These are phyloP conservation scores for Fusarium fujikuroi DNA, from an alignment of 2,329 filamentous ascomycete species.

Conservation along the genomic window DNA sequence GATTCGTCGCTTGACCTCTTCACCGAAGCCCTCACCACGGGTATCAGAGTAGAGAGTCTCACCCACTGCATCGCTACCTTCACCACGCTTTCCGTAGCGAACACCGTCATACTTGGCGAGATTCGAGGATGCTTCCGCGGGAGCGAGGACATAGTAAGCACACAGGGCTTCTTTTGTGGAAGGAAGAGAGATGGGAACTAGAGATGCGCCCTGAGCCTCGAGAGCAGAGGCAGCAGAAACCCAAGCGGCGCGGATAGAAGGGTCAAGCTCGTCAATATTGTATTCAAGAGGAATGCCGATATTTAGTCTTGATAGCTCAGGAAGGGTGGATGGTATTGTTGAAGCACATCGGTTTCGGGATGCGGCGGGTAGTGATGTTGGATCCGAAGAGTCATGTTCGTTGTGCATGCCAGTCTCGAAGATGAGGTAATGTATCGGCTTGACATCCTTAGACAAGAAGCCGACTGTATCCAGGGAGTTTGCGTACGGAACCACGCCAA, in stretches of 20 bases:
- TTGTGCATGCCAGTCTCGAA: conserved; percentile 60
- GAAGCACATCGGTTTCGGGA: conserved; percentile 64
- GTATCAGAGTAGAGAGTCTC: conserved; percentile 81
- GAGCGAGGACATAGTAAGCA: conserved; percentile 94
- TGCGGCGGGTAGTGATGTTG: conserved; percentile 72
- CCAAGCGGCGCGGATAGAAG: conserved; percentile 78
- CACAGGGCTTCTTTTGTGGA: conserved; percentile 86
- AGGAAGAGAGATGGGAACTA: conserved; percentile 83
- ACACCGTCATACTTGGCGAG: conserved; percentile 97
- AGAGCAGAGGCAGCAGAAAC: conserved; percentile 67
- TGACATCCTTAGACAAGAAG: conserved; percentile 69
- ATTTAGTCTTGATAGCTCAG: conserved; percentile 51
- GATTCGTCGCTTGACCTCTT: conserved; percentile 87
- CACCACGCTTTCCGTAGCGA: conserved; percentile 78
- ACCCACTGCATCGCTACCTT: conserved; percentile 63
- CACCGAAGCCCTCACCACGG: conserved; percentile 79
- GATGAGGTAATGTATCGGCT: conserved; percentile 62
- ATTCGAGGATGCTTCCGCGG: conserved; percentile 95
- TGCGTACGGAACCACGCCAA: conserved; percentile 89
- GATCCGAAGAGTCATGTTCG: conserved; percentile 75
- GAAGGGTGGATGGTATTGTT: conserved; percentile 39
- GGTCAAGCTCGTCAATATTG: conserved; percentile 83
- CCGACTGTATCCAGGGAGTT: conserved; percentile 94
- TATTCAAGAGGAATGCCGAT: conserved; percentile 79
- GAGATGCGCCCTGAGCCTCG: conserved; percentile 70